phyloP scores from a whole-genome alignment of 768 basidiomycete genomes.

The Russula olivacea region DNA sequence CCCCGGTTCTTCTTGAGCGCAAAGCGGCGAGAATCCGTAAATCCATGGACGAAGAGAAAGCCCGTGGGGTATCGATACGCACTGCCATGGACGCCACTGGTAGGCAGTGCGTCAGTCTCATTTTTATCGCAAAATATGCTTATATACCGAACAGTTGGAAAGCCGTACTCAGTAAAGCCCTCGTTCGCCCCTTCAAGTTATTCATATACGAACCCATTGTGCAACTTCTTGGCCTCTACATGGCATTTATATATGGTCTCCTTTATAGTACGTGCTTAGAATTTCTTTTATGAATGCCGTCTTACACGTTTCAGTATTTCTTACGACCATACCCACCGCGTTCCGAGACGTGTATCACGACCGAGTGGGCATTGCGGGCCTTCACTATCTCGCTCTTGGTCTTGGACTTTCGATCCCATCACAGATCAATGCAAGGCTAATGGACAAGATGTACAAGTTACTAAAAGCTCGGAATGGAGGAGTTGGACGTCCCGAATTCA shows the following conservation, averaged over 20 bases:
- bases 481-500: constrained; percentile 48
- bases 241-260: constrained; percentile 58
- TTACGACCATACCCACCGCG: constrained; percentile 58
- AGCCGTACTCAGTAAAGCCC: constrained; percentile 44
- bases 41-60: constrained; percentile 45
- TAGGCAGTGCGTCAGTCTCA: constrained; percentile 36
- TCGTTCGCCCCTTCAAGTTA: constrained; percentile 63
- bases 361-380: constrained; percentile 50
- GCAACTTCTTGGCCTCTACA: constrained; percentile 59
- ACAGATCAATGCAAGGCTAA: constrained; percentile 45
- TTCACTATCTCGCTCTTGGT: constrained; percentile 69
- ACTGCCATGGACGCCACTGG: constrained; percentile 44
- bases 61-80: constrained; percentile 33
- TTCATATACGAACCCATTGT: constrained; percentile 59
- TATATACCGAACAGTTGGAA: constrained; percentile 39
- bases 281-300: neutral
- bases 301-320: constrained; percentile 43
- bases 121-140: neutral
- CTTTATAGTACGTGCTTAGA: constrained; percentile 21
- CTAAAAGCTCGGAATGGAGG: constrained; percentile 50
- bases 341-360: constrained; percentile 52
- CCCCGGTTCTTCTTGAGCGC: constrained; percentile 37
- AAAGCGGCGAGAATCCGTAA: constrained; percentile 47
- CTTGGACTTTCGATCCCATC: constrained; percentile 49
- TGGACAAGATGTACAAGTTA: constrained; percentile 53